Evolutionary conservation across 176 grass and related monocot species (phyloP).

Genomic region (Poa pratensis): DNA sequence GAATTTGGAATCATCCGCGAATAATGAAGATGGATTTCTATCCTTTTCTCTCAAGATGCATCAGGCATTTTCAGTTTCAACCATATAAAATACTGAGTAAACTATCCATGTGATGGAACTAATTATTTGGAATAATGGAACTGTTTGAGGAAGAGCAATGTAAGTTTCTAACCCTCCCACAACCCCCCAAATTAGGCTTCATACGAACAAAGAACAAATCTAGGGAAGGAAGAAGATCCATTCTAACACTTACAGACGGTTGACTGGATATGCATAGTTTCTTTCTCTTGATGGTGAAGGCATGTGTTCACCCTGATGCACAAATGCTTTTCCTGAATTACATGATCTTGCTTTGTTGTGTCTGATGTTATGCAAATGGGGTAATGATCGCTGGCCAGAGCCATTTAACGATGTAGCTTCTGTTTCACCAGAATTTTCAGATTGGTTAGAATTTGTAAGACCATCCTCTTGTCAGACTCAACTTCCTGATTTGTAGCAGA

Average conservation of each 20-base stretch:
- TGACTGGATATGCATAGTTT: slow-evolving; percentile 7
- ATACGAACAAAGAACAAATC: background rate
- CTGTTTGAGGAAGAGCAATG: background rate
- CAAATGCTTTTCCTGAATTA: slow-evolving; percentile 36
- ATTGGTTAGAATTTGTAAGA: slow-evolving; percentile 26
- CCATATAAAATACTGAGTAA: background rate
- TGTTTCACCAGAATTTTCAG: slow-evolving; percentile 36
- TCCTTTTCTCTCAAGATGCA: background rate
- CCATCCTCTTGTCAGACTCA: slow-evolving; percentile 30
- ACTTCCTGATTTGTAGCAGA: slow-evolving; percentile 20
- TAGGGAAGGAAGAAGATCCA: background rate
- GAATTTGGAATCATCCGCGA: background rate
- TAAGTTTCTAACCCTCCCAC: background rate
- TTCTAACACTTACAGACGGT: background rate
- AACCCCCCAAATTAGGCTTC: no score
- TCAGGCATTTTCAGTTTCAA: background rate
- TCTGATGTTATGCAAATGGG: slow-evolving; percentile 39
- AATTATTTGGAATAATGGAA: background rate
- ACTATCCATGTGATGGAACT: background rate
- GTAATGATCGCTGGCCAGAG: slow-evolving; percentile 31
- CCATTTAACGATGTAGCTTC: slow-evolving; percentile 45
- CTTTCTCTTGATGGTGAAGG: slow-evolving; percentile 45
- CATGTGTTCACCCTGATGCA: slow-evolving; percentile 25
- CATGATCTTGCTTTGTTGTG: slow-evolving; percentile 1
- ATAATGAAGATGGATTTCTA: slow-evolving; percentile 17